Percentiles rank a stretch among this genome's conserved stretches.
Conservation (phyloP, 2,329 filamentous ascomycete species). For the Drechslerella coelobrocha region DNA sequence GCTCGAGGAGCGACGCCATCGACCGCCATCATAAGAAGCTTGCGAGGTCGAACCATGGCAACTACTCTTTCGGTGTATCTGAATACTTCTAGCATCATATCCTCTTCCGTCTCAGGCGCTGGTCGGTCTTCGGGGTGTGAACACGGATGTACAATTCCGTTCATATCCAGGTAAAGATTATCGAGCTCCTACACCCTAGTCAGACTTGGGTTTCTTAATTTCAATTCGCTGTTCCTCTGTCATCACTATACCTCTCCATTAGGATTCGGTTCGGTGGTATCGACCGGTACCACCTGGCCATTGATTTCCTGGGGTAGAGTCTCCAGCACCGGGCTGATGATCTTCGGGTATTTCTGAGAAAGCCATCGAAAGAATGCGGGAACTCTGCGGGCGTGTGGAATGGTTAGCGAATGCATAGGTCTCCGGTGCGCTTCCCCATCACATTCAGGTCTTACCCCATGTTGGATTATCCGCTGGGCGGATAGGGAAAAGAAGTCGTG, state of each 20-base stretch:
- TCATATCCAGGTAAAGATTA: slow-evolving; percentile 98
- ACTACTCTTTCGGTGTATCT: slow-evolving; percentile 98
- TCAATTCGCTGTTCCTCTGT: not conserved
- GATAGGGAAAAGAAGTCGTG: not conserved
- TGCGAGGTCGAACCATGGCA: slow-evolving; percentile 96
- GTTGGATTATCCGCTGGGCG: slow-evolving; percentile 4
- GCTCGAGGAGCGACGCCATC: slow-evolving; percentile 96
- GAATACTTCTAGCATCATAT: slow-evolving; percentile 99
- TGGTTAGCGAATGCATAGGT: slow-evolving; percentile 6
- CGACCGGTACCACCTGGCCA: slow-evolving; percentile 82
- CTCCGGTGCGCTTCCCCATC: not conserved
- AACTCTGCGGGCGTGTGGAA: slow-evolving; percentile 44
- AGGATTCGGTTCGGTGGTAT: slow-evolving; percentile 83
- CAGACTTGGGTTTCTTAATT: not conserved
- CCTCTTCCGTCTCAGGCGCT: slow-evolving; percentile 89
- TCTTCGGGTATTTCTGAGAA: slow-evolving; percentile 96
- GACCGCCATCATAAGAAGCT: slow-evolving; percentile 96
- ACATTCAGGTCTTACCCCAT: slow-evolving; percentile 33
- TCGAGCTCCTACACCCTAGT: slow-evolving; percentile 73
- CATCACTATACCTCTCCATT: slow-evolving; percentile 72
- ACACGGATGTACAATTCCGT: slow-evolving; percentile 98
- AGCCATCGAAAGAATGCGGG: slow-evolving; percentile 71
- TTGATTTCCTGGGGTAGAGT: slow-evolving; percentile 82
- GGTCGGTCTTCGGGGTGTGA: slow-evolving; percentile 95
- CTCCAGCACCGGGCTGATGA: slow-evolving; percentile 88